Evolutionary conservation across 1,284 basidiomycete species (phyloP).

Genomic region (Sanguinoderma infundibulare): DNA sequence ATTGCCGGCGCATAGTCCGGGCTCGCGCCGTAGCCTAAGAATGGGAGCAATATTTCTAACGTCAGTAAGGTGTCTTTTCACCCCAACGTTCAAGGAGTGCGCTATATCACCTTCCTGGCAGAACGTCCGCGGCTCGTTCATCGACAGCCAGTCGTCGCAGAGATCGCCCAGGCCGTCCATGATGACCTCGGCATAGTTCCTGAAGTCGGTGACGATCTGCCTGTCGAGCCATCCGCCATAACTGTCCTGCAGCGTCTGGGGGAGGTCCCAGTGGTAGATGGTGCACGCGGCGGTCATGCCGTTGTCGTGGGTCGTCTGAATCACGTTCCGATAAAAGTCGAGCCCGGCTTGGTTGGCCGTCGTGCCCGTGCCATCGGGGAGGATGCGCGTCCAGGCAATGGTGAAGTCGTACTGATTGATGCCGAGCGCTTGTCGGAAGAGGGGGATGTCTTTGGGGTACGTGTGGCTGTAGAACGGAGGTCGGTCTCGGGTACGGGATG

Average conservation of each 20-base stretch:
- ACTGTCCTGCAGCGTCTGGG: slow-evolving; percentile 66
- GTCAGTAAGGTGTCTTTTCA: no score
- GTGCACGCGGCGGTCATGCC: slow-evolving; percentile 74
- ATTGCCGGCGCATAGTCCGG: background rate
- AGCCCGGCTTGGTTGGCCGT: slow-evolving; percentile 73
- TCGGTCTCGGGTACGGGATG: slow-evolving; percentile 31
- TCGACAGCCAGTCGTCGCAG: slow-evolving; percentile 1
- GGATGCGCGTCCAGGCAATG: slow-evolving; percentile 74
- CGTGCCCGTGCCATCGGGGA: slow-evolving; percentile 69
- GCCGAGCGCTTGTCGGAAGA: background rate
- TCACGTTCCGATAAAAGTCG: slow-evolving; percentile 64
- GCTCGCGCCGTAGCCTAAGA: background rate
- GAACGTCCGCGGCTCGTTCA: slow-evolving; percentile 1
- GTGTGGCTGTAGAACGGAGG: slow-evolving; percentile 46
- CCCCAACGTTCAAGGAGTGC: background rate
- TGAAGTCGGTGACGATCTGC: slow-evolving; percentile 64
- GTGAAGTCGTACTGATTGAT: slow-evolving; percentile 48
- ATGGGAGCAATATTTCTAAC: no score
- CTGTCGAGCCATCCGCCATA: slow-evolving; percentile 77
- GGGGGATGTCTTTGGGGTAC: background rate
- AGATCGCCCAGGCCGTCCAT: background rate
- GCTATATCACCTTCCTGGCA: background rate
- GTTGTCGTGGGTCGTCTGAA: slow-evolving; percentile 61
- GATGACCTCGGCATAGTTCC: no score
- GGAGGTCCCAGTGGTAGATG: slow-evolving; percentile 79